These are phyloP conservation scores for Pyrus betulifolia DNA, from an alignment of 306 rosid species.

Conservation along the genomic window DNA sequence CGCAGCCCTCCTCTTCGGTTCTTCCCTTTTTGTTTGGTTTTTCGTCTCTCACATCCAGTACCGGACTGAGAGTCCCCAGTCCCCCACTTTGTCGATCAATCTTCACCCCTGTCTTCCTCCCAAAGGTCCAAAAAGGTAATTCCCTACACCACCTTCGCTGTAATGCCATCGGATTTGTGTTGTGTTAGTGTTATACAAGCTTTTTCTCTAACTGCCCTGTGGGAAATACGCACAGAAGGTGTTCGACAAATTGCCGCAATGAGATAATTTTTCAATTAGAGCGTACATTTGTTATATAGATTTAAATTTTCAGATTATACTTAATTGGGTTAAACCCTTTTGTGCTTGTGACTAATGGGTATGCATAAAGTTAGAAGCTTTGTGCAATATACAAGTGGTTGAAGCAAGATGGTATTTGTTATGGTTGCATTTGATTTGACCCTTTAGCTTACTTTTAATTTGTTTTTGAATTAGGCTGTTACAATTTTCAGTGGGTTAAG, in stretches of 20 bases:
- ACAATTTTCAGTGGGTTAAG: not conserved
- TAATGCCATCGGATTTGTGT: not conserved
- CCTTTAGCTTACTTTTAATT: not conserved
- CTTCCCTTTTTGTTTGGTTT: too few species aligned
- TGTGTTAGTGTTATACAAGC: not conserved
- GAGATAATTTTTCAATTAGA: not conserved
- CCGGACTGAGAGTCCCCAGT: not conserved
- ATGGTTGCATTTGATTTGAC: not conserved
- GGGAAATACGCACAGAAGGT: not conserved
- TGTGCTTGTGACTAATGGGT: not conserved
- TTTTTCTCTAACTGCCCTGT: not conserved
- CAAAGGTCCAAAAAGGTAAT: not conserved
- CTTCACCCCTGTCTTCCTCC: not conserved
- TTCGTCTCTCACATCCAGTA: not conserved
- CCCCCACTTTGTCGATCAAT: not conserved
- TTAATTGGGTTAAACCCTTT: too few species aligned
- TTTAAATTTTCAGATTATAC: not conserved
- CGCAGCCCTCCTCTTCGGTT: not conserved
- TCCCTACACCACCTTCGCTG: not conserved
- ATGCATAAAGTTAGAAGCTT: not conserved
- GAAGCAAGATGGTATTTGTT: not conserved
- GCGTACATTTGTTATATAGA: not conserved
- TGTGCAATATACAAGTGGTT: not conserved
- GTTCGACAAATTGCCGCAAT: slow-evolving; percentile 19
- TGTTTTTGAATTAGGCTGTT: not conserved